A percentile compares a stretch with the other conserved stretches of the same genome.
These are phyloP conservation scores for Diplotaxis tenuifolia DNA, from an alignment of 345 rosid species.

Conservation along the genomic window DNA sequence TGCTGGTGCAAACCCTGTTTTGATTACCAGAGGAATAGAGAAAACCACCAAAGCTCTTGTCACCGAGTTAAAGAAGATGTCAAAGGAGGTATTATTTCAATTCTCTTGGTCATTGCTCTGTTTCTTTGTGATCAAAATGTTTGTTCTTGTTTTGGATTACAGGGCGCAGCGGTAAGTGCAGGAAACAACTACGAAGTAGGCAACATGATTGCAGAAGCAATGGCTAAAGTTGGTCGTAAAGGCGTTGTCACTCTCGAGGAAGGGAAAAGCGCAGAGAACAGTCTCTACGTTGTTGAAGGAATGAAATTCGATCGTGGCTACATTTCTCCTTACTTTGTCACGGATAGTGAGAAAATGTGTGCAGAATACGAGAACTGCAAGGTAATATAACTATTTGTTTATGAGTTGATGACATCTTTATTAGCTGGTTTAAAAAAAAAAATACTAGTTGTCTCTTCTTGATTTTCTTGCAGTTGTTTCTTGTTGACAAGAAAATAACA, in stretches of 20 bases:
- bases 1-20: conserved; percentile 92
- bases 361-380: conserved; percentile 92
- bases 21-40: conserved; percentile 89
- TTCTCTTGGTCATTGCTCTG: background rate
- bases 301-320: conserved; percentile 98
- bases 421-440: background rate
- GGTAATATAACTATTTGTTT: conserved; percentile 42
- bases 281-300: conserved; percentile 91
- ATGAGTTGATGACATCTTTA: background rate
- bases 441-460: background rate
- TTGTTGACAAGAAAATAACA: conserved; percentile 85
- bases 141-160: background rate
- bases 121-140: background rate
- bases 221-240: conserved; percentile 86
- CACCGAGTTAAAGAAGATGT: conserved; percentile 63
- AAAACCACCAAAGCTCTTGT: conserved; percentile 81
- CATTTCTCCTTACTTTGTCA: conserved; percentile 90
- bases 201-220: conserved; percentile 90
- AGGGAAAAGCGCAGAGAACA: conserved; percentile 93
- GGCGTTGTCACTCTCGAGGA: conserved; percentile 96
- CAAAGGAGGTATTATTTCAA: conserved; percentile 60
- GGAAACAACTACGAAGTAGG: conserved; percentile 94
- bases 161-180: conserved; percentile 97
- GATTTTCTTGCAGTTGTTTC: conserved; percentile 60
- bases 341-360: conserved; percentile 87